Evolutionary conservation across 2,329 filamentous ascomycete genomes (phyloP).

Genomic region (Colletotrichum shisoi): DNA sequence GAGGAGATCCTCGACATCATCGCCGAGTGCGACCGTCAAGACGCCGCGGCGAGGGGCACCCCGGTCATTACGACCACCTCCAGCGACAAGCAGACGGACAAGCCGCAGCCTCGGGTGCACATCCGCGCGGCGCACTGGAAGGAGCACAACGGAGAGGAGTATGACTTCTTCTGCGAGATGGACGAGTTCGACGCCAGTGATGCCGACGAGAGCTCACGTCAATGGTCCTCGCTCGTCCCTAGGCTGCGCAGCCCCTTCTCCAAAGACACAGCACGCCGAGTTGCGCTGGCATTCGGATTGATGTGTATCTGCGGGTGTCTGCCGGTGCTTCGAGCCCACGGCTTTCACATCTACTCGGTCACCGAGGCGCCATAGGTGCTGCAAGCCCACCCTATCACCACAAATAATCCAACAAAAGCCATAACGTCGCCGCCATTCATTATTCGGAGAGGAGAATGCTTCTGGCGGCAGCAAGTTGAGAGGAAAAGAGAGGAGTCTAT

Average conservation of each 20-base stretch:
- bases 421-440: slow-evolving; percentile 1
- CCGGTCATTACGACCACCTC: slow-evolving; percentile 17
- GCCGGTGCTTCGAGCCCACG: slow-evolving; percentile 36
- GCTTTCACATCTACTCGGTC: slow-evolving; percentile 34
- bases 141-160: slow-evolving; percentile 34
- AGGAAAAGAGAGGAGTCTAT: slow-evolving; percentile 35
- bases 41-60: slow-evolving; percentile 22
- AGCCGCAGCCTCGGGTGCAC: slow-evolving; percentile 28
- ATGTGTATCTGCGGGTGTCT: slow-evolving; percentile 43
- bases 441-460: background rate
- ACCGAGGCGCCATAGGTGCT: slow-evolving; percentile 27
- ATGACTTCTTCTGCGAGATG: slow-evolving; percentile 37
- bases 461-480: background rate
- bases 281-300: slow-evolving; percentile 47
- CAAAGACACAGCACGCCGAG: slow-evolving; percentile 44
- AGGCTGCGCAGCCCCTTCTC: slow-evolving; percentile 37
- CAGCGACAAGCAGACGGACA: slow-evolving; percentile 7
- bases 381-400: background rate
- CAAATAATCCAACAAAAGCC: background rate
- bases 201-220: slow-evolving; percentile 14
- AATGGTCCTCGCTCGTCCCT: slow-evolving; percentile 30
- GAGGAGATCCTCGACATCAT: slow-evolving; percentile 37
- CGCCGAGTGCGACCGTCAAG: slow-evolving; percentile 35
- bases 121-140: slow-evolving; percentile 39
- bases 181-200: slow-evolving; percentile 24